Evolutionary conservation across 192 early-diverging fungal genomes (phyloP), one percentile per base, ranked within the genome.

Genomic region (Coemansia sp.): DNA sequence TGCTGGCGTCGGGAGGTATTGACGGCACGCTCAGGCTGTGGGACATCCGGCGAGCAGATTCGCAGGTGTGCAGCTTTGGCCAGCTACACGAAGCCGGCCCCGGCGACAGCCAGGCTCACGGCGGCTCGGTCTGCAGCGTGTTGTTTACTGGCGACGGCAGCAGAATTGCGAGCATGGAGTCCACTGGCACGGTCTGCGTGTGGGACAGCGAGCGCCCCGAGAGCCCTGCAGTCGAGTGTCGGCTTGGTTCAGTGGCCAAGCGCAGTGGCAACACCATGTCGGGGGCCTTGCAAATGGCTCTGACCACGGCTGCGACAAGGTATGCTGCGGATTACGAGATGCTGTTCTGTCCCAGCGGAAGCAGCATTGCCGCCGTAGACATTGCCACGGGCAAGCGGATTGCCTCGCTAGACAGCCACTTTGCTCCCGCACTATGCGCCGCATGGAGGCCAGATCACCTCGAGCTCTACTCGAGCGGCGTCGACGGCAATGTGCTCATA

Each of bases 21-120:
- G 91, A 93, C 59, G 84, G 85, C 18, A 85, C 82, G 2, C 66
- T 91, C 3, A 76, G 85, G 11, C 62, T 94, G 40, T 97, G 94
- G 94, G 94, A 97, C 70, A 86, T 94, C 29, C 85, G 94, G 34
- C 87, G 85, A 55, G 83, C 91, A 7, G 66, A 83, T 15, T 63
- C 91, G 6, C 88, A 85, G 21, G 41, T 96, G 7, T 63, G 74
- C 35, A 77, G 77, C 0, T 70, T 91, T 63, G 86, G 86, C 56
- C 65, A 57, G 27, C 21, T 14, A 48, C 3, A 14, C 37, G 52
- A 63, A 60, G 55, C 69, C 8, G 64, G 69, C 10, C 46, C 75
- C 8, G 76, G 27, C 9, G 21, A 10, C 18, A 40, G 10, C 18
- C 29, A 15, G 3, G 75, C 74, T 27, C 27, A 50, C 15, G 86